A percentile compares a stretch with the other conserved stretches of the same genome.
These are phyloP conservation scores for Nicotiana sylvestris DNA, from an alignment of 257 asterid species.

Conservation along the genomic window DNA sequence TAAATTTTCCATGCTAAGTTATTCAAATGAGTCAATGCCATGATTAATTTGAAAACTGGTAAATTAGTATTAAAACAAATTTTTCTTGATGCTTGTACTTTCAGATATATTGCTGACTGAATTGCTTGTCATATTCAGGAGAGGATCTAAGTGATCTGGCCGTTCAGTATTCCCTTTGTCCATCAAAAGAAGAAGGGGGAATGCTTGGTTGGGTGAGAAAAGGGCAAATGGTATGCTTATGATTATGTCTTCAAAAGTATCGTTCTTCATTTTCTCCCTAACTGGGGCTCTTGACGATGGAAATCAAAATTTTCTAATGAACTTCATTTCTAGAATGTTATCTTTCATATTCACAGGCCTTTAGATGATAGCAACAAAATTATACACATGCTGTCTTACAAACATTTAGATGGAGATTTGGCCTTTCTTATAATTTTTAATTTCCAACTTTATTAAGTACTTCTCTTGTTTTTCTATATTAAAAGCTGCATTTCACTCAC, in stretches of 20 bases:
- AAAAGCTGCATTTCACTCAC: conserved; percentile 1
- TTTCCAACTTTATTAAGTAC: neutral
- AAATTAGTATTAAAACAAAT: neutral
- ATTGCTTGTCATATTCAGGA: conserved; percentile 47
- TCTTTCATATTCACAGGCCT: neutral
- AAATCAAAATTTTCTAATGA: conserved; percentile 4
- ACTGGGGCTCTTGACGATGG: neutral
- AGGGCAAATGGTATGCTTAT: conserved; percentile 94
- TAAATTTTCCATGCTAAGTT: neutral
- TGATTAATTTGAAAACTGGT: conserved; percentile 1
- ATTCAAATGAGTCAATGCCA: neutral
- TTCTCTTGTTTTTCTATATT: neutral
- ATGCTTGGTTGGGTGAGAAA: conserved; percentile 99
- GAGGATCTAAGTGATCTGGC: conserved; percentile 98
- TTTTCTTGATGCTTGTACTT: conserved; percentile 8
- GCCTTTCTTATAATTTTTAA: neutral
- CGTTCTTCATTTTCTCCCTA: conserved; percentile 8
- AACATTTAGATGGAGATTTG: neutral
- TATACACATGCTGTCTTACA: neutral
- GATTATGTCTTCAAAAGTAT: conserved; percentile 22
- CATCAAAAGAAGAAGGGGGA: conserved; percentile 95
- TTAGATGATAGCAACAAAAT: conserved; percentile 6
- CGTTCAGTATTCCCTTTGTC: conserved; percentile 76
- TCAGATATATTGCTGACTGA: conserved; percentile 19
- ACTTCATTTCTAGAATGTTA: neutral